These are phyloP conservation scores for Rhodotorula mucilaginosa DNA, from an alignment of 1,284 basidiomycete species.

Conservation along the genomic window DNA sequence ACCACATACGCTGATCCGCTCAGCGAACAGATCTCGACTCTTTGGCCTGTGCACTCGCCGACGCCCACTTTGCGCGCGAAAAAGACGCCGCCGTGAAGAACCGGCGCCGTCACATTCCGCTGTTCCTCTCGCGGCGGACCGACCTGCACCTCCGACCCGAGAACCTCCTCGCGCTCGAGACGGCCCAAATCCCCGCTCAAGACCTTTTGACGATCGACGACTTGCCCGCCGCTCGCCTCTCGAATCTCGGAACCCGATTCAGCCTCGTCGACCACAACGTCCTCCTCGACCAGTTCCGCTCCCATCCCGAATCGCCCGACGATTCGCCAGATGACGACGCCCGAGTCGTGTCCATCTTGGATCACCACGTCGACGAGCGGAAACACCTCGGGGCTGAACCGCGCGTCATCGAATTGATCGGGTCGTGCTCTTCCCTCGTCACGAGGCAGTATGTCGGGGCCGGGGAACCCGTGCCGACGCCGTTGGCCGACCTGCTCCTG, in stretches of 20 bases:
- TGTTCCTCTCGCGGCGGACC: slow-evolving; percentile 66
- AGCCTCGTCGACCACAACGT: slow-evolving; percentile 87
- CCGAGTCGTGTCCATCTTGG: slow-evolving; percentile 74
- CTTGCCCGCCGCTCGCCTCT: slow-evolving; percentile 41
- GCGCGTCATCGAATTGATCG: slow-evolving; percentile 63
- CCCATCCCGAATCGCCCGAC: slow-evolving; percentile 51
- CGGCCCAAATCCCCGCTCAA: slow-evolving; percentile 57
- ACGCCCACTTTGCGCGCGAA: slow-evolving; percentile 61
- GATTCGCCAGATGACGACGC: slow-evolving; percentile 40
- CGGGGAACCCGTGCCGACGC: slow-evolving; percentile 49
- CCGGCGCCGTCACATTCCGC: slow-evolving; percentile 54
- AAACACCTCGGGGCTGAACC: slow-evolving; percentile 62
- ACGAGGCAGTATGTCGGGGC: slow-evolving; percentile 52
- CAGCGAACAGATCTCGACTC: slow-evolving; percentile 77
- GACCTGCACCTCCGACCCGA: slow-evolving; percentile 81
- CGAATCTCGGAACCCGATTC: slow-evolving; percentile 51
- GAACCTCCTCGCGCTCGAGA: slow-evolving; percentile 70
- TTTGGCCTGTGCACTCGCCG: slow-evolving; percentile 75
- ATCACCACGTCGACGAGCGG: slow-evolving; percentile 88
- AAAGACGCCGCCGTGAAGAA: slow-evolving; percentile 43
- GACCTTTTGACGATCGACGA: slow-evolving; percentile 57
- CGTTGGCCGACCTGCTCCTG: slow-evolving; percentile 74
- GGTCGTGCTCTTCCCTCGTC: slow-evolving; percentile 78
- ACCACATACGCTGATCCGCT: neutral
- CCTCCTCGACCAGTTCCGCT: slow-evolving; percentile 54